Conservation (phyloP, 768 basidiomycete genomes). For the Xerocomellus amylosporus region DNA sequence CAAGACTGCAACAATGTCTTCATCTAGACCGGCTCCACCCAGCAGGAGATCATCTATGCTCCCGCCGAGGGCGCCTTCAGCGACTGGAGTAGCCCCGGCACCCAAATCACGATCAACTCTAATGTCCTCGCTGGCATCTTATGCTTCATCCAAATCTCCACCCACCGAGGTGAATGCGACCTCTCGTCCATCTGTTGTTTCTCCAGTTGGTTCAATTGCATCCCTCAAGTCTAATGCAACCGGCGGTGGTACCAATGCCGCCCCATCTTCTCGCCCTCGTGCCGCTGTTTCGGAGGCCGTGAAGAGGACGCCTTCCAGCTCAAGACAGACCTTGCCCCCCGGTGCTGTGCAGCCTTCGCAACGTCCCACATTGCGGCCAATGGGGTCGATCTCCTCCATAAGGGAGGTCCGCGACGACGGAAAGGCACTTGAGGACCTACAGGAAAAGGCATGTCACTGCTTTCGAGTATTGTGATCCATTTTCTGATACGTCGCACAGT, state of each 20-base stretch:
- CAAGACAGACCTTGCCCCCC: constrained; percentile 41
- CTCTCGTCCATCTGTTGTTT: constrained; percentile 51
- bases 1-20: constrained; percentile 35
- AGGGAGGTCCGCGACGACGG: constrained; percentile 63
- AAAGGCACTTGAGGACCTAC: constrained; percentile 55
- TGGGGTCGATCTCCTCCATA: constrained; percentile 71
- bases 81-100: constrained; percentile 37
- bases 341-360: constrained; percentile 24
- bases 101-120: constrained; percentile 39
- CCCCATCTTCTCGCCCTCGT: constrained; percentile 49
- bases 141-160: constrained; percentile 20
- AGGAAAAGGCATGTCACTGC: constrained; percentile 48
- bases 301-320: constrained; percentile 45
- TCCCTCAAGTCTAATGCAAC: constrained; percentile 45
- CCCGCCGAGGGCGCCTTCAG: constrained; percentile 37
- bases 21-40: constrained; percentile 35
- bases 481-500: constrained; percentile 36
- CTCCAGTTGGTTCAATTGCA: constrained; percentile 51
- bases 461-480: background rate
- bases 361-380: constrained; percentile 44
- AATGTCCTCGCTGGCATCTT: constrained; percentile 25
- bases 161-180: constrained; percentile 24
- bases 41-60: constrained; percentile 32
- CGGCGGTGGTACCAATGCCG: constrained; percentile 22
- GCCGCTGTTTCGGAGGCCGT: constrained; percentile 66